Base-by-base conservation (phyloP, 495 filamentous ascomycete genomes). In the Coniosporium apollinis region DNA sequence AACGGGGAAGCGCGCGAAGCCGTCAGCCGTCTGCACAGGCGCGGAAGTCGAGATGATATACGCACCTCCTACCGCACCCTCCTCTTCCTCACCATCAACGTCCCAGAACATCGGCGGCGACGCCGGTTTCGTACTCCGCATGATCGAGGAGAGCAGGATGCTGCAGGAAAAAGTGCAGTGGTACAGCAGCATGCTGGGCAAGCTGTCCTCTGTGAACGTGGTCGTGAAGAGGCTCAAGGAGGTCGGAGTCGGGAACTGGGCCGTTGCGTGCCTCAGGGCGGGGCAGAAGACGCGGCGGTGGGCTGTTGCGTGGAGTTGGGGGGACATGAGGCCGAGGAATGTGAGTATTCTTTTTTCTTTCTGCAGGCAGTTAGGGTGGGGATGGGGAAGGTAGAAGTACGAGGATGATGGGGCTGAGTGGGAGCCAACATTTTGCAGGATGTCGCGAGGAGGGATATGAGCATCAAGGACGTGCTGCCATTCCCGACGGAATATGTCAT, bases 161-260 rank as follows among this genome's bases (percentile, higher is more conserved):
- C 56, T 87, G 5, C 49, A 58, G 24, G 66, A 69, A 0, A 55
- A 61, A 14, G 68, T 87, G 6, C 71, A 70, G 33, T 96, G 89
- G 89, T 94, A 86, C 51, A 92, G 81, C 2, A 74, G 72, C 18
- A 92, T 97, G 82, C 61, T 94, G 0, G 89, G 89, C 0, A 91
- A 89, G 43, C 58, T 81, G 19, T 72, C 68, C 21, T 89, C 79
- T 38, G 59, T 92, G 3, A 62, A 72, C 2, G 38, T 55, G 0
- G 52, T 96, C 0, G 57, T 93, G 0, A 64, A 69, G 13, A 57
- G 55, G 19, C 57, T 97, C 0, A 67, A 63, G 21, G 59, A 59
- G 7, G 54, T 67, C 6, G 64, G 59, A 0, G 68, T 86, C 22
- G 52, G 63, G 9, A 97, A 97, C 55, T 94, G 73, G 39, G 87